Evolutionary conservation across 1,284 basidiomycete genomes (phyloP), one percentile per base, ranked within the genome.

Genomic region (Fistulina hepatica): DNA sequence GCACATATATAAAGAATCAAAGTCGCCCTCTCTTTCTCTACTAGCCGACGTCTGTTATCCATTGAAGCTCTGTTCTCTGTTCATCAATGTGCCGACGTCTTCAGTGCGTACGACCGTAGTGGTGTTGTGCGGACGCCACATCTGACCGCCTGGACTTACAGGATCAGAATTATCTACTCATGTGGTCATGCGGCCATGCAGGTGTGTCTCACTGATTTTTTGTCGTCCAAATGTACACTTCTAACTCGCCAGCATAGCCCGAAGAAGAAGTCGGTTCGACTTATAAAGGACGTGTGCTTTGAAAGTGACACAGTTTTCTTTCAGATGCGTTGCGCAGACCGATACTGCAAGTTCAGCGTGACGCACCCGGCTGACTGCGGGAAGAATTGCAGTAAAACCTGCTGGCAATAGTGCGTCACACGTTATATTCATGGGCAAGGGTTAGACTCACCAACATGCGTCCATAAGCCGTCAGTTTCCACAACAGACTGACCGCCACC

Each of bases 321-420:
- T 34, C 34, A 69, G 65, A 56, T 67, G 21, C 52, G 57, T 50
- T 84, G 81, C 56, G 71, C 70, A 39, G 66, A 74, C 52, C 64
- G 61, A 22, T 65, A 56, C 51, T 84, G 81, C 68, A 81, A 66
- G 57, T 84, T 84, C 60, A 83, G 81, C 48, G 57, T 65, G 13
- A 57, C 54, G 16, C 81, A 84, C 56, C 76, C 76, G 13, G 46
- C 43, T 20, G 60, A 73, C 42, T 85, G 81, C 50, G 63, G 67
- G 16, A 64, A 71, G 17, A 55, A 62, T 20, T 84, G 81, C 57
- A 64, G 54, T 24, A 58, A 55, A 13, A 74, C 73, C n/a, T 85
- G 81, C 52, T 81, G 79, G 76, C 80, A 81, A 57, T 80, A 80
- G 81, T 84, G 56, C 61, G 81, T 54, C 34, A 24, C 10, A 11